Conservation (phyloP, 1,284 basidiomycete species). For the Apiotrichum gracile region DNA sequence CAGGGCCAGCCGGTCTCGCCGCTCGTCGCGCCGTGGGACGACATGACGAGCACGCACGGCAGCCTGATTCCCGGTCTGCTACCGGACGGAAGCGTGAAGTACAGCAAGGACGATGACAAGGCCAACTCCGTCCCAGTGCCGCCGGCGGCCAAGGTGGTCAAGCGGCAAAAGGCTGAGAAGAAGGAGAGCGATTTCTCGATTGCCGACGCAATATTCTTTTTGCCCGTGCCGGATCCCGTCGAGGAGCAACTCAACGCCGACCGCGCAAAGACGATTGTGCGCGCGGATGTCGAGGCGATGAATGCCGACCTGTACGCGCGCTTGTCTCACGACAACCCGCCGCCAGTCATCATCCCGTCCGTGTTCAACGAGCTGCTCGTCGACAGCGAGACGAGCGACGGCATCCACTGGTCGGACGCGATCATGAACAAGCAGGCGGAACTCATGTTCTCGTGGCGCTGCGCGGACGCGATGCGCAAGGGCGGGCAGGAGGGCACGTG, state of each 20-base stretch:
- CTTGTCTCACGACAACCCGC: conserved; percentile 48
- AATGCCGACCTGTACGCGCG: conserved; percentile 73
- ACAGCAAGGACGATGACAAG: neutral
- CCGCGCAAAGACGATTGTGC: conserved; percentile 61
- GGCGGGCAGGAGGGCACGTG: conserved; percentile 71
- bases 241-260: conserved; percentile 60
- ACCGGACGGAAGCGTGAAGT: neutral
- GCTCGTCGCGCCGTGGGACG: conserved; percentile 39
- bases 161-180: neutral
- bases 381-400: conserved; percentile 67
- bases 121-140: too few species aligned
- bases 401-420: conserved; percentile 67
- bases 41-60: conserved; percentile 16
- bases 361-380: conserved; percentile 74
- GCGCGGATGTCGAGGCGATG: conserved; percentile 77
- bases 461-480: conserved; percentile 68
- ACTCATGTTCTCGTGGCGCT: conserved; percentile 71
- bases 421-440: conserved; percentile 67
- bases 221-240: conserved; percentile 74
- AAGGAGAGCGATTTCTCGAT: conserved; percentile 10
- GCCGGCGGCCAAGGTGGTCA: neutral
- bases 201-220: conserved; percentile 55
- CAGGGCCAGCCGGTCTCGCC: conserved; percentile 37
- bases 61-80: conserved; percentile 9
- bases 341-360: conserved; percentile 58